phyloP scores from a whole-genome alignment of 116 monocot genomes.

The Zostera marina region DNA sequence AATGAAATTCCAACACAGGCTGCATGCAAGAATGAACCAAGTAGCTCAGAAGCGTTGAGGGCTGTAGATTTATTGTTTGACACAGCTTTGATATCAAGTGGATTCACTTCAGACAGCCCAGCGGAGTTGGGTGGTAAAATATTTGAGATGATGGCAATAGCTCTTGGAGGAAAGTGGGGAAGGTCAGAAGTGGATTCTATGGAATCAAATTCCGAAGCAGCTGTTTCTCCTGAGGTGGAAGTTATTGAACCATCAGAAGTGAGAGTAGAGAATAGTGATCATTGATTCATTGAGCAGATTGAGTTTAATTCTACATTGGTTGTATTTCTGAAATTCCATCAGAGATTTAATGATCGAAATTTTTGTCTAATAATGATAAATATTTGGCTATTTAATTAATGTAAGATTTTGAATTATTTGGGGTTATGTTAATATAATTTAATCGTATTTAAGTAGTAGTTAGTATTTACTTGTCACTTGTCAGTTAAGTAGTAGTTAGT shows the following conservation, averaged over 20 bases:
- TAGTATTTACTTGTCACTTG: no score
- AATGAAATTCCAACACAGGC: no score
- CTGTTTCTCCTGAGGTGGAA: conserved; percentile 20
- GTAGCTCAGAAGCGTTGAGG: conserved; percentile 25
- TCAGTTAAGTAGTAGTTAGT: no score
- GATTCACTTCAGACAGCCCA: conserved; percentile 69
- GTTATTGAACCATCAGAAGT: conserved; percentile 74
- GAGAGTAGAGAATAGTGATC: conserved; percentile 72
- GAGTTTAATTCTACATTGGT: no score
- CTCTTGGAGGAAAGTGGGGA: conserved; percentile 66
- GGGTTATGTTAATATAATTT: no score
- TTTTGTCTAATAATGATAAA: no score
- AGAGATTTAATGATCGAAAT: no score
- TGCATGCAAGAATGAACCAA: conserved; percentile 39
- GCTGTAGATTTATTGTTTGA: conserved; percentile 40
- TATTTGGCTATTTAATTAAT: no score
- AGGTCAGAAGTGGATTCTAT: conserved; percentile 28
- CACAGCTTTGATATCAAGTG: conserved; percentile 46
- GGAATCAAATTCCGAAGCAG: neutral
- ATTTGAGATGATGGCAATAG: conserved; percentile 70
- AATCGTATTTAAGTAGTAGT: no score
- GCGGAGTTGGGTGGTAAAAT: conserved; percentile 74
- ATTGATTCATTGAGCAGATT: no score
- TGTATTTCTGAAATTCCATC: no score
- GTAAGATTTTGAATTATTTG: no score